Conservation (phyloP, 148 eudicot genomes). For the Spergularia marina region DNA sequence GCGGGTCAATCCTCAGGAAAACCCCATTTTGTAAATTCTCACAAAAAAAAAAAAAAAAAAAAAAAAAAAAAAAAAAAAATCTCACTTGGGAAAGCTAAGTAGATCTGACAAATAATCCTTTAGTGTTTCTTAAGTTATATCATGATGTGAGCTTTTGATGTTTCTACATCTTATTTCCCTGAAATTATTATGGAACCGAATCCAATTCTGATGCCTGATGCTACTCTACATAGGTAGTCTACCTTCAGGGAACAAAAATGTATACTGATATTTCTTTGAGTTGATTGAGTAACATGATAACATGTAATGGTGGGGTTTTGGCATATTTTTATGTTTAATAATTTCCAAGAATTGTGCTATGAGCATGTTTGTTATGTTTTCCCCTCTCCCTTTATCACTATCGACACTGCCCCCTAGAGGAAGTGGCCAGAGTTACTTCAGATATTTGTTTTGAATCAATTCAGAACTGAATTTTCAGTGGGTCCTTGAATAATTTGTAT, state of each 20-base stretch:
- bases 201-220: background rate
- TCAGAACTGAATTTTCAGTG: background rate
- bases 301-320: background rate
- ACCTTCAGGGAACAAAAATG: background rate
- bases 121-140: too few relatives aligned
- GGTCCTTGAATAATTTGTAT: background rate
- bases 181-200: background rate
- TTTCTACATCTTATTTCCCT: too few relatives aligned
- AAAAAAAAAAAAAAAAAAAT: too few relatives aligned
- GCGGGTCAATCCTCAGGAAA: too few relatives aligned
- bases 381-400: background rate
- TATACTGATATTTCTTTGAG: background rate
- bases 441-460: background rate
- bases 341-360: background rate
- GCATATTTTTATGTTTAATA: background rate
- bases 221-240: background rate
- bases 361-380: background rate
- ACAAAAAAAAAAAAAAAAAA: too few relatives aligned
- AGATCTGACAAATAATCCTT: too few relatives aligned
- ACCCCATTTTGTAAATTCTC: too few relatives aligned
- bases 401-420: background rate
- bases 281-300: background rate
- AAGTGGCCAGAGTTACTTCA: background rate
- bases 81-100: too few relatives aligned
- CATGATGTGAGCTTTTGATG: too few relatives aligned